phyloP scores from a whole-genome alignment of 306 rosid species.

The Corylus avellana region DNA sequence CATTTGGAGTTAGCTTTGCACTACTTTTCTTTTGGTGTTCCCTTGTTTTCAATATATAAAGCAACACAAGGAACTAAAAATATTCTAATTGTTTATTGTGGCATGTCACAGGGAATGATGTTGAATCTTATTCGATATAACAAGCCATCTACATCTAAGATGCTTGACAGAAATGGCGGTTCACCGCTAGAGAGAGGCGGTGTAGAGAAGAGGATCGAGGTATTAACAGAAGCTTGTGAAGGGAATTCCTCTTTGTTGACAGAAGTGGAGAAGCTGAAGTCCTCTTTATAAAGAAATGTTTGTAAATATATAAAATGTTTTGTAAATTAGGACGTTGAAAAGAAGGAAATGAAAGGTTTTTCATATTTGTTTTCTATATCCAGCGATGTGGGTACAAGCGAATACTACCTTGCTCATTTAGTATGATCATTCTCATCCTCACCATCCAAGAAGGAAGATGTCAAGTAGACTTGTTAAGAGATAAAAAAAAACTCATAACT shows the following conservation, averaged over 20 bases:
- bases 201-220: slow-evolving; percentile 55
- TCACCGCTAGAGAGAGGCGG: slow-evolving; percentile 24
- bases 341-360: not conserved
- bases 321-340: not conserved
- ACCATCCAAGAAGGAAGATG: not conserved
- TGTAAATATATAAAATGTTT: not conserved
- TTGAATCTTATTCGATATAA: slow-evolving; percentile 56
- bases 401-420: not conserved
- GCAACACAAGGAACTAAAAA: not conserved
- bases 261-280: slow-evolving; percentile 55
- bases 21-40: slow-evolving; percentile 5
- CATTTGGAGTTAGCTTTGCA: not conserved
- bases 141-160: slow-evolving; percentile 29
- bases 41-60: slow-evolving; percentile 2
- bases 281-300: slow-evolving; percentile 2
- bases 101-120: slow-evolving; percentile 66
- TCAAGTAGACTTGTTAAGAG: not conserved
- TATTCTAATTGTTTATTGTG: not conserved
- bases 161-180: slow-evolving; percentile 24
- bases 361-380: not conserved
- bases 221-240: slow-evolving; percentile 72
- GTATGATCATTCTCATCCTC: not conserved
- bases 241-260: slow-evolving; percentile 69
- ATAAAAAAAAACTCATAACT: not conserved
- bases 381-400: not conserved